A percentile compares a stretch with the other conserved stretches of the same genome.
These are phyloP conservation scores for Brassica cretica DNA, from an alignment of 345 rosid species.

Conservation along the genomic window DNA sequence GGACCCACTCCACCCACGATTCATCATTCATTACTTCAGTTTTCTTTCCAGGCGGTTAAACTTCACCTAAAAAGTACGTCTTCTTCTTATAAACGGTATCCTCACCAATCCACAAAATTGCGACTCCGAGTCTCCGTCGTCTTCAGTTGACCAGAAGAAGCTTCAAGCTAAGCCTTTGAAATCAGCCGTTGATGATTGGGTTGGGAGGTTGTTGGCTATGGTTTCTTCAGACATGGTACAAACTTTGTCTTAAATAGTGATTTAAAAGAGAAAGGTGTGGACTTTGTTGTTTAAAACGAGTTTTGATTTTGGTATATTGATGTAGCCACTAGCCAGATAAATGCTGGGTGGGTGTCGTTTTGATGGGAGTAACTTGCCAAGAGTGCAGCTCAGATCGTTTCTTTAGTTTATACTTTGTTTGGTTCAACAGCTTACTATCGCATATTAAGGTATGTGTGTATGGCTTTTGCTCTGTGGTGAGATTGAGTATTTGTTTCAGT, in stretches of 20 bases:
- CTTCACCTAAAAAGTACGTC: no score
- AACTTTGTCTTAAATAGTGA: conserved; percentile 3
- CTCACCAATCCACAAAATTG: no score
- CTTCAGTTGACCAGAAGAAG: conserved; percentile 42
- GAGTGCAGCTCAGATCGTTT: conserved; percentile 74
- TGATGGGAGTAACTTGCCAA: conserved; percentile 75
- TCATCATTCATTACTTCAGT: no score
- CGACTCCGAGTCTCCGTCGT: not conserved
- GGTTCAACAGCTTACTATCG: conserved; percentile 61
- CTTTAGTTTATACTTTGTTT: conserved; percentile 53
- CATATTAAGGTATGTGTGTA: conserved; percentile 57
- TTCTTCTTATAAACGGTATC: no score
- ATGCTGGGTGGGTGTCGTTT: conserved; percentile 75
- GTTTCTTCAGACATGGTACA: conserved; percentile 55
- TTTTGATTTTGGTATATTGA: not conserved
- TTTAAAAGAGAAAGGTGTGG: not conserved
- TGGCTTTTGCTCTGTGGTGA: not conserved
- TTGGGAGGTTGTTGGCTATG: conserved; percentile 46
- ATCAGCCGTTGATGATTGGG: conserved; percentile 77
- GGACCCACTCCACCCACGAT: no score
- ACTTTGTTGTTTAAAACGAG: not conserved
- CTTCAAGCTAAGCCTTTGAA: conserved; percentile 44
- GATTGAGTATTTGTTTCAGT: conserved; percentile 4
- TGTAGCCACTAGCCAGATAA: conserved; percentile 90
- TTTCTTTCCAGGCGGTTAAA: no score